Evolutionary conservation across 1,139 yeast genomes (phyloP).

Genomic region (Candida dubliniensis): DNA sequence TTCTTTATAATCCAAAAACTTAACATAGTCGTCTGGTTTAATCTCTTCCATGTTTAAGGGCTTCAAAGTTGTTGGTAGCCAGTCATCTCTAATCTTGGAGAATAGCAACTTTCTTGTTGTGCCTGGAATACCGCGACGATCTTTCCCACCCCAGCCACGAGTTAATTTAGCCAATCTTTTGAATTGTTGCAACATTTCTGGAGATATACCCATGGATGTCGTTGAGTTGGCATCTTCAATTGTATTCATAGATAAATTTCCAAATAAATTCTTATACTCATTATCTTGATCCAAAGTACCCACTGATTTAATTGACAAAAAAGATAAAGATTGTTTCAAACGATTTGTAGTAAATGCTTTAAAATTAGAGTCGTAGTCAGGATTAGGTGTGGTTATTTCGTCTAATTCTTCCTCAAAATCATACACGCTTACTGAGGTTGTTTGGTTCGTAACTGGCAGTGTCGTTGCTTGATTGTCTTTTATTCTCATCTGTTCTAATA

Average conservation of each 20-base stretch:
- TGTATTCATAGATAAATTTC: conserved; percentile 66
- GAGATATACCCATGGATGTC: conserved; percentile 57
- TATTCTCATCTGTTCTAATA: conserved; percentile 33
- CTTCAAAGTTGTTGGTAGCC: conserved; percentile 71
- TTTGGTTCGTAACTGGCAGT: conserved; percentile 12
- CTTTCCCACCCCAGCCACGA: conserved; percentile 84
- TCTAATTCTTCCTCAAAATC: conserved; percentile 35
- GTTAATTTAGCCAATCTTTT: conserved; percentile 61
- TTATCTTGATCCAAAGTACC: conserved; percentile 75
- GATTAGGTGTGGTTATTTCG: conserved; percentile 36
- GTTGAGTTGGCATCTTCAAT: conserved; percentile 73
- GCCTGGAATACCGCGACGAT: conserved; percentile 71
- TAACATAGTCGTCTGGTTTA: conserved; percentile 34
- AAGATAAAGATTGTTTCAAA: conserved; percentile 35
- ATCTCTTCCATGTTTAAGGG: conserved; percentile 66
- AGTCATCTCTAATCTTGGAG: conserved; percentile 76
- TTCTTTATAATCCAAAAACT: conserved; percentile 44
- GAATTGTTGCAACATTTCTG: conserved; percentile 65
- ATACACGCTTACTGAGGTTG: conserved; percentile 27
- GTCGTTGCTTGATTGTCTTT: conserved; percentile 25
- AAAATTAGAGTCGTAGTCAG: conserved; percentile 45
- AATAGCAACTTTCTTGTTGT: conserved; percentile 64
- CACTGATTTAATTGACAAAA: conserved; percentile 45
- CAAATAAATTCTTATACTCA: conserved; percentile 73
- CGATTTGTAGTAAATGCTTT: conserved; percentile 46